These are phyloP conservation scores for Volvox africanus DNA, from an alignment of 139 green algal genomes.

Conservation along the genomic window DNA sequence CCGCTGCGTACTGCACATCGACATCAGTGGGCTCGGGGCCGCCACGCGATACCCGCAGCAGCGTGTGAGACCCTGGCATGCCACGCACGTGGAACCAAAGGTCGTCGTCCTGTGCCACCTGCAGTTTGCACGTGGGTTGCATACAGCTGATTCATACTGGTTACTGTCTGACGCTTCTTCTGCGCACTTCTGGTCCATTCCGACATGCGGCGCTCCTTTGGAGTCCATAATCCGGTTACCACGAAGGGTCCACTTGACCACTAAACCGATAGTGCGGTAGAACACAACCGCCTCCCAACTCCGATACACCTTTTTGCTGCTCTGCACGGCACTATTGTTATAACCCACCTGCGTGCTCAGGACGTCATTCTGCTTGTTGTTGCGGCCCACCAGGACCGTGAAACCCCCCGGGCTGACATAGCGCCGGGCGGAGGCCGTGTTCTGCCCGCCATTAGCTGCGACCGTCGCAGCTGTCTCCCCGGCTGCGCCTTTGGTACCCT, in stretches of 20 bases:
- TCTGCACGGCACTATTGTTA: no score
- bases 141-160: no score
- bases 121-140: not conserved
- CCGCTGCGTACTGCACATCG: slow-evolving; percentile 80
- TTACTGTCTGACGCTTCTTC: no score
- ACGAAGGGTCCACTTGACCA: no score
- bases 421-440: slow-evolving; percentile 59
- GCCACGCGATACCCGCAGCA: slow-evolving; percentile 39
- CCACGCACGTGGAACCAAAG: slow-evolving; percentile 91
- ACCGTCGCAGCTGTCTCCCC: not conserved
- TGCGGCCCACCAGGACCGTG: slow-evolving; percentile 78
- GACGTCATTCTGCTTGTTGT: slow-evolving; percentile 91
- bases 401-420: slow-evolving; percentile 77
- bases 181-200: no score
- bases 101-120: slow-evolving; percentile 76
- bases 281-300: no score
- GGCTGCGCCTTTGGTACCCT: not conserved
- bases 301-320: no score
- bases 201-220: no score
- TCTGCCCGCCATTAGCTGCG: not conserved
- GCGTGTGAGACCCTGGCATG: slow-evolving; percentile 73
- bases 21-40: not conserved
- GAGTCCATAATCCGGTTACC: no score
- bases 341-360: slow-evolving; percentile 65
- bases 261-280: no score